Percentiles rank a stretch among this genome's conserved stretches.
Conservation (phyloP, 306 rosid genomes). For the Morella rubra region DNA sequence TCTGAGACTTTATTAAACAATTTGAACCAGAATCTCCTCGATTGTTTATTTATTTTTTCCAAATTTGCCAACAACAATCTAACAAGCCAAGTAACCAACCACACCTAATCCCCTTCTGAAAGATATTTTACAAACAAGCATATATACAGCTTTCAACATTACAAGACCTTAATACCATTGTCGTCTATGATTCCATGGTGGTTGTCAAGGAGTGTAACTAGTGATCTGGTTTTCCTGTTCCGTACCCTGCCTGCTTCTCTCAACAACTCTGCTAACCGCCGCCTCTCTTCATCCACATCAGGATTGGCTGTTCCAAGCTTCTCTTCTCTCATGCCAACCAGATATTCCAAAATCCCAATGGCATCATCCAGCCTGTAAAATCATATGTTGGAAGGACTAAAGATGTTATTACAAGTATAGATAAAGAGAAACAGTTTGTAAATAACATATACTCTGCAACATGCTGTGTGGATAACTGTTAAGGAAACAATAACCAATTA, state of each 20-base stretch:
- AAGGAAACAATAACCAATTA: background rate
- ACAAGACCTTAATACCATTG: conserved; percentile 47
- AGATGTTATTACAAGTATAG: conserved; percentile 19
- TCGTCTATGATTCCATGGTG: conserved; percentile 32
- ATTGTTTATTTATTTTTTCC: conserved; percentile 25
- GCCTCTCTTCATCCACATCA: conserved; percentile 76
- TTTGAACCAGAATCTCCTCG: conserved; percentile 37
- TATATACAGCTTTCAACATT: conserved; percentile 33
- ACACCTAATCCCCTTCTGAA: conserved; percentile 27
- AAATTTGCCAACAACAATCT: conserved; percentile 27
- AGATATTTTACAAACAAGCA: conserved; percentile 23
- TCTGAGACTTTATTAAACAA: conserved; percentile 21
- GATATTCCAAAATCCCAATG: conserved; percentile 68
- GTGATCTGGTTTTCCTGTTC: conserved; percentile 54
- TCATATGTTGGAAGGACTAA: conserved; percentile 11
- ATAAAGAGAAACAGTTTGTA: background rate
- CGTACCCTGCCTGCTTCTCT: conserved; percentile 74
- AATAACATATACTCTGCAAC: background rate
- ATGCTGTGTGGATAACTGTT: background rate
- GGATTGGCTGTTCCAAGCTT: conserved; percentile 84
- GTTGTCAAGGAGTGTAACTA: conserved; percentile 70
- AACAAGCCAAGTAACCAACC: conserved; percentile 40
- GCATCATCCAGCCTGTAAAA: conserved; percentile 72
- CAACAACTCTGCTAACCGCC: conserved; percentile 68
- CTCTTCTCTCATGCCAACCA: conserved; percentile 90